A percentile compares a stretch with the other conserved stretches of the same genome.
These are phyloP conservation scores for Lecanoromycetidae sp. DNA, from an alignment of 2,329 filamentous ascomycete genomes.

Conservation along the genomic window DNA sequence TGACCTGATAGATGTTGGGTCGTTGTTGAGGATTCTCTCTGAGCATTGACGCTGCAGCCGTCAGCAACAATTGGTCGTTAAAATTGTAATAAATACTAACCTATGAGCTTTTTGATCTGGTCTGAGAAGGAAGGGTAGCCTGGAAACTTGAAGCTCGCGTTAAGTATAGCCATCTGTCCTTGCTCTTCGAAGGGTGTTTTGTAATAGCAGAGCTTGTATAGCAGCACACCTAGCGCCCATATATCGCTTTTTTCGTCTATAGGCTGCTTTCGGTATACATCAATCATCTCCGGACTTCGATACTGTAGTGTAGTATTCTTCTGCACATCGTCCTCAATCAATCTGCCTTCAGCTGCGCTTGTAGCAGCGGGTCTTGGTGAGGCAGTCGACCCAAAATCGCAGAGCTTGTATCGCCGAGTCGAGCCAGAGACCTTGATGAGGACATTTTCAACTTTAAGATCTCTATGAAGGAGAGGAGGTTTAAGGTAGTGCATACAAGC, in stretches of 20 bases:
- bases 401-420: constrained; percentile 80
- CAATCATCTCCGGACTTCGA: constrained; percentile 95
- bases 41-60: constrained; percentile 65
- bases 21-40: constrained; percentile 66
- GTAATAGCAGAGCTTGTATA: constrained; percentile 99
- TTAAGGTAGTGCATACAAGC: constrained; percentile 99
- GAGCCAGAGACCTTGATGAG: constrained; percentile 61
- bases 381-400: constrained; percentile 92
- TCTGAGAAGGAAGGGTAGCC: constrained; percentile 82
- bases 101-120: constrained; percentile 76
- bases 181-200: constrained; percentile 98
- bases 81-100: constrained; percentile 33
- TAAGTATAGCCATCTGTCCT: constrained; percentile 91
- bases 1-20: constrained; percentile 88
- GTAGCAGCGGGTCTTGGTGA: constrained; percentile 71
- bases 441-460: constrained; percentile 96
- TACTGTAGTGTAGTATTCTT: constrained; percentile 96
- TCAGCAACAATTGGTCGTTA: constrained; percentile 19
- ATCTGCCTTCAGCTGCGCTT: constrained; percentile 73
- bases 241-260: constrained; percentile 99
- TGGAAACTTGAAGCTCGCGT: constrained; percentile 87
- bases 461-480: constrained; percentile 79
- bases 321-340: constrained; percentile 95
- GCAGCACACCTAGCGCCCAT: constrained; percentile 84
- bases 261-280: constrained; percentile 89